Evolutionary conservation across 2,329 filamentous ascomycete species (phyloP).

Genomic region (Ascocoryne sarcoides): DNA sequence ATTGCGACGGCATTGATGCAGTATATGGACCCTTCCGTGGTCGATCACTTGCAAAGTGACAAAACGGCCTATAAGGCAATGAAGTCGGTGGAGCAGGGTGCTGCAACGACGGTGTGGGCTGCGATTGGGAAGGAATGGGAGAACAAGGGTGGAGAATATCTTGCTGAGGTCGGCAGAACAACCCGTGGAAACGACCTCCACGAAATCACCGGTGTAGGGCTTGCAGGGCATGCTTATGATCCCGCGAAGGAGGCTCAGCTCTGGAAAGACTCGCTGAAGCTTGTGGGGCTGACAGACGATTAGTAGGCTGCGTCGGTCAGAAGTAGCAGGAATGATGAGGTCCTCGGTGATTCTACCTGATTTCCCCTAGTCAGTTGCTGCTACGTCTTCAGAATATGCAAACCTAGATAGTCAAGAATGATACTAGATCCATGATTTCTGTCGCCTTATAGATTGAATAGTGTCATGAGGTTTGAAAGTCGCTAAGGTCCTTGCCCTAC

Average conservation of each 20-base stretch:
- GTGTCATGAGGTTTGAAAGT: too few relatives aligned
- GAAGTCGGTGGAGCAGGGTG: constrained; percentile 13
- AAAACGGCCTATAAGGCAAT: neutral
- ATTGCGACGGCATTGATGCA: constrained; percentile 23
- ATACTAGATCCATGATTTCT: too few relatives aligned
- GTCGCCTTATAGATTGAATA: too few relatives aligned
- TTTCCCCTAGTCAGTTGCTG: constrained; percentile 3
- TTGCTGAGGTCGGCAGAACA: constrained; percentile 28
- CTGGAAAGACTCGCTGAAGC: constrained; percentile 32
- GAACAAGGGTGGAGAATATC: constrained; percentile 38
- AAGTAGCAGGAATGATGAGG: constrained; percentile 3
- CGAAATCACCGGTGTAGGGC: neutral
- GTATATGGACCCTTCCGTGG: constrained; percentile 3
- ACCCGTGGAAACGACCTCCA: constrained; percentile 7
- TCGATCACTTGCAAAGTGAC: neutral
- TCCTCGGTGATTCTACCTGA: constrained; percentile 2
- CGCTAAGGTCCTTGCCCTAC: too few relatives aligned
- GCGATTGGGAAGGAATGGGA: constrained; percentile 24
- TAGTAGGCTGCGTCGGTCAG: neutral
- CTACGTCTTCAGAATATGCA: constrained; percentile 3
- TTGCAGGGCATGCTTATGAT: neutral
- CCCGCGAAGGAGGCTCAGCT: constrained; percentile 25
- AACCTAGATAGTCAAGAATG: constrained; percentile 2
- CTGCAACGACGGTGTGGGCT: constrained; percentile 27
- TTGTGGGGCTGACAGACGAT: constrained; percentile 24